phyloP scores from a whole-genome alignment of 495 filamentous ascomycete species.

The Aspergillus indologenus region DNA sequence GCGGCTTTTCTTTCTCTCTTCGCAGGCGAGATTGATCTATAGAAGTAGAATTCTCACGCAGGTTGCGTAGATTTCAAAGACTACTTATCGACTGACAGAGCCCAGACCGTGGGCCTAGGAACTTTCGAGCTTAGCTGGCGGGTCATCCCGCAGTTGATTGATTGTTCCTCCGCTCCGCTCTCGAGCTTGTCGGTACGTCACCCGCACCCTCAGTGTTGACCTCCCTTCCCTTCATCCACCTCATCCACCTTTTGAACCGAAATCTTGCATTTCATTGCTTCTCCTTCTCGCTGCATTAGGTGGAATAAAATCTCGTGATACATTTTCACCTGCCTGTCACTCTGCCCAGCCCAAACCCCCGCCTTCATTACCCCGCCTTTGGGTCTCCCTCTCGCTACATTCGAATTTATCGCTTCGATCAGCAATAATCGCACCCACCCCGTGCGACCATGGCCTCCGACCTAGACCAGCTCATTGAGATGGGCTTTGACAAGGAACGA shows the following conservation, averaged over 20 bases:
- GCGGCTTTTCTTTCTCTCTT: too few relatives aligned
- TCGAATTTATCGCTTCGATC: neutral
- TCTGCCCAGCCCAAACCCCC: neutral
- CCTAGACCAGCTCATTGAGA: slow-evolving; percentile 79
- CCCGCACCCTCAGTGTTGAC: neutral
- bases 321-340: neutral
- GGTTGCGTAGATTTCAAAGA: too few relatives aligned
- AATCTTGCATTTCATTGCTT: too few relatives aligned
- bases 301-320: neutral
- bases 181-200: slow-evolving; percentile 4
- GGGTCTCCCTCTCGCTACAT: slow-evolving; percentile 1
- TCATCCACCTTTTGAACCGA: neutral
- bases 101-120: neutral
- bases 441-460: slow-evolving; percentile 61
- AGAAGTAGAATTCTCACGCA: too few relatives aligned
- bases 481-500: slow-evolving; percentile 86
- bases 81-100: neutral
- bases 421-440: slow-evolving; percentile 1
- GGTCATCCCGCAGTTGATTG: neutral
- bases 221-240: slow-evolving; percentile 1
- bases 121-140: neutral
- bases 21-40: too few relatives aligned
- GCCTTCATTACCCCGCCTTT: neutral
- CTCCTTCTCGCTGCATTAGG: too few relatives aligned
- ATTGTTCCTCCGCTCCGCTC: slow-evolving; percentile 1